Conservation (phyloP, 805 yeast species). For the Helenozyma baotianmanensis region DNA sequence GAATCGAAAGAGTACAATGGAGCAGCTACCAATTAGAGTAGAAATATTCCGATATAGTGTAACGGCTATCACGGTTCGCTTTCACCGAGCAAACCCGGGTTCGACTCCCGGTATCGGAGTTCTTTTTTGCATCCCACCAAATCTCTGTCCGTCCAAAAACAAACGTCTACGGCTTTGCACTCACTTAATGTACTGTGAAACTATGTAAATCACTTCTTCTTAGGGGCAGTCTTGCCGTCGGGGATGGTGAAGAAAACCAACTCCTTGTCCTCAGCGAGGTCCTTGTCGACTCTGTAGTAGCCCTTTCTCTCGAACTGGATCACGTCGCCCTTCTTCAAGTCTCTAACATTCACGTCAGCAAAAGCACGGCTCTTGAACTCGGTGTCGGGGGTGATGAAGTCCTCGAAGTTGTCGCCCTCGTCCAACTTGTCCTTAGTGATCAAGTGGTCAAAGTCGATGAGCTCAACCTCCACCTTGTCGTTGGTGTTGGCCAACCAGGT, state of each 20-base stretch:
- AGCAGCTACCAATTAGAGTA: slow-evolving; percentile 1
- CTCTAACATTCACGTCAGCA: slow-evolving; percentile 75
- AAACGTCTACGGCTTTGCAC: too few species aligned
- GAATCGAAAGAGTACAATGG: too few species aligned
- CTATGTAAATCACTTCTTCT: slow-evolving; percentile 25
- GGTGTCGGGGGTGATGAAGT: slow-evolving; percentile 82
- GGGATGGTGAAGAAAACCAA: slow-evolving; percentile 89
- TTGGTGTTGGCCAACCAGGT: slow-evolving; percentile 89
- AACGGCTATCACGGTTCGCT: slow-evolving; percentile 83
- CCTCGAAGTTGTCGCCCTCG: slow-evolving; percentile 90
- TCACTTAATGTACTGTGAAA: too few species aligned
- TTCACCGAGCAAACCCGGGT: slow-evolving; percentile 84
- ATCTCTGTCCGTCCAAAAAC: too few species aligned
- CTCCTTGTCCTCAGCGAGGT: slow-evolving; percentile 53
- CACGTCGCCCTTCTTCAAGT: slow-evolving; percentile 78
- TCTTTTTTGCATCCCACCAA: too few species aligned
- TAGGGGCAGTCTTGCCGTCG: slow-evolving; percentile 68
- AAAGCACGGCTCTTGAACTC: slow-evolving; percentile 74
- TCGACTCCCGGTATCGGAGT: slow-evolving; percentile 84
- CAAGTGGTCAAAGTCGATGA: slow-evolving; percentile 90
- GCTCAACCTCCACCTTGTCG: slow-evolving; percentile 67
- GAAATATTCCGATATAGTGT: slow-evolving; percentile 64
- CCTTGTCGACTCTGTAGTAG: slow-evolving; percentile 75
- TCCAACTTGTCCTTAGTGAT: slow-evolving; percentile 93
- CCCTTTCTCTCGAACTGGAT: slow-evolving; percentile 98